These are phyloP conservation scores for Schizochytrium sp. DNA, from an alignment of 108 stramenopile species.

Conservation along the genomic window DNA sequence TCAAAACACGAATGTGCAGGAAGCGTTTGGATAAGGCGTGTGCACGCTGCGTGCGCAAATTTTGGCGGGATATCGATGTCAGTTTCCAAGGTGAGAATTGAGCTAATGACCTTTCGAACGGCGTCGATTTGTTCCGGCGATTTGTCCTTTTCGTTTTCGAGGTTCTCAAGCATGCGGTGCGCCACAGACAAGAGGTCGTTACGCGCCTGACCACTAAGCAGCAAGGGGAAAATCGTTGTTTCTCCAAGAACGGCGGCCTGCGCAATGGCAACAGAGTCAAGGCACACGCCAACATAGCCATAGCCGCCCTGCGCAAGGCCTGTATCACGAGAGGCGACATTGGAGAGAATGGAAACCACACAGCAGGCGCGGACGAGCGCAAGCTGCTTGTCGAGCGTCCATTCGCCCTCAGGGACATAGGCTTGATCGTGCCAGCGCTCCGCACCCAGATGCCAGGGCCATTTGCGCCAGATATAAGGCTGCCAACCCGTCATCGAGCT, in stretches of 20 bases:
- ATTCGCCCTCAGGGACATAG: not conserved
- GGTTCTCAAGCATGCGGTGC: not conserved
- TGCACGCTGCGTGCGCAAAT: not conserved
- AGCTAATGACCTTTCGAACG: not conserved
- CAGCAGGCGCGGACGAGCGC: not conserved
- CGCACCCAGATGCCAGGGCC: not conserved
- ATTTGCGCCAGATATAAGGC: not conserved
- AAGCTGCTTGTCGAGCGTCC: not conserved
- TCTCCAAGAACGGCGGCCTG: not conserved
- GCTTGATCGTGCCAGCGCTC: not conserved
- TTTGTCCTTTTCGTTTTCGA: not conserved
- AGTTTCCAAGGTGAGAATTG: not conserved
- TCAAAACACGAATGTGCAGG: not conserved
- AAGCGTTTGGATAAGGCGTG: not conserved
- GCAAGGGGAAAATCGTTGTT: not conserved
- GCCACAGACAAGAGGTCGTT: not conserved
- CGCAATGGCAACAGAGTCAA: not conserved
- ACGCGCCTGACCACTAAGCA: not conserved
- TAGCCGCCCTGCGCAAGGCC: not conserved
- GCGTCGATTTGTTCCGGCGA: not conserved
- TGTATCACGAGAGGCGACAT: not conserved
- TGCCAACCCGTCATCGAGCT: slow-evolving; percentile 1
- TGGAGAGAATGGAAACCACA: not conserved
- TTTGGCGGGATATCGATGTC: slow-evolving; percentile 1
- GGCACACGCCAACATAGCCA: not conserved